Base-by-base conservation (phyloP, 1,284 basidiomycete genomes). In the Melanopsichium pennsylvanicum region DNA sequence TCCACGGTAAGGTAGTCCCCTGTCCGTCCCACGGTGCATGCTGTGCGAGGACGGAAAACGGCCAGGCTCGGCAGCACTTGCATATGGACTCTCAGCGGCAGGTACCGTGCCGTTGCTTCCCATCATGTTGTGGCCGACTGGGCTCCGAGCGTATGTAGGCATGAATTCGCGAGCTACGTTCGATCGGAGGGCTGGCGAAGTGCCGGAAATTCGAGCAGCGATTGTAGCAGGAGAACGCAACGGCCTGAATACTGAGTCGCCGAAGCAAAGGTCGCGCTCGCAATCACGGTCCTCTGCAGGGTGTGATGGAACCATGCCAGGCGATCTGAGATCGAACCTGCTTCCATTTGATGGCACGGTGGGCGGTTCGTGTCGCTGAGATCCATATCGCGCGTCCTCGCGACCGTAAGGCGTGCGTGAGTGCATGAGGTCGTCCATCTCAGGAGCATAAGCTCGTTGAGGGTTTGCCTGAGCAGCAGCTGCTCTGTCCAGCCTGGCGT, bases 281-380 rank as follows among this genome's bases (percentile, higher is more conserved):
- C 41, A 55, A 9, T 63, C 60, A 15, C 52, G 46, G 13, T 56
- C 60, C 15, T 32, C 22, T 1, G 35, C 60, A 6, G 47, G 43
- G 16, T 42, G 60, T 36, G 54, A 41, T 15, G 60, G 48, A 11
- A 57, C 33, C n/a, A 41, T 32, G 21, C 54, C 48, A 2, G 60
- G 60, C 36, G 60, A 51, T 16, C 44, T 35, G 25, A 39, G 32
- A 23, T 44, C 48, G 22, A 48, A 51, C 18, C 60, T 37, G 13
- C 32, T 18, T 8, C 60, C 48, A 10, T 52, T 52, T 5, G 60
- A 63, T 11, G 60, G 52, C 21, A 48, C 48, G 16, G 43, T 38
- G 19, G 60, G 57, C 21, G 37, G 45, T 15, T 57, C 62, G 27
- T 43, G 56, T 38, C 57, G 55, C 44, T 52, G 63, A 29, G 47